Percentiles rank a stretch among this genome's conserved stretches.
Evolutionary conservation across 768 basidiomycete genomes (phyloP).

Genomic region (Boletus insuetus): DNA sequence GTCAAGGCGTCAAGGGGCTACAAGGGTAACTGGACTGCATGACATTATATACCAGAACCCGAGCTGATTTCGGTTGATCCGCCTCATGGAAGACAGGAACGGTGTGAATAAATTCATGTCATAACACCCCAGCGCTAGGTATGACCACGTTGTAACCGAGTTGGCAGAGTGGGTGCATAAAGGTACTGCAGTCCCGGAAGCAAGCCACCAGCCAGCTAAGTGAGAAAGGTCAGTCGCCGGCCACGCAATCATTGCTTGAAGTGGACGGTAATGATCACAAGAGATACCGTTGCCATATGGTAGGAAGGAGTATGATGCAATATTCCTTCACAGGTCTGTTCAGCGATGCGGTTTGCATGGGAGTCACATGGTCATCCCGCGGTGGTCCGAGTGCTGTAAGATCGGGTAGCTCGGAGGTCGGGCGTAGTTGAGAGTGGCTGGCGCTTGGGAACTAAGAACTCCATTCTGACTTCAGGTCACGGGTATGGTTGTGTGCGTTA

Average conservation of each 20-base stretch:
- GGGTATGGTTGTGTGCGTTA: background rate
- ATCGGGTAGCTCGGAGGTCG: background rate
- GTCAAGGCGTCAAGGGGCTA: background rate
- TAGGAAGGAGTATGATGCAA: background rate
- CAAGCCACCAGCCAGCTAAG: background rate
- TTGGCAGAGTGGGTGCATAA: background rate
- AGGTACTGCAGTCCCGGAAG: slow-evolving; percentile 4
- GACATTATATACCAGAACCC: slow-evolving; percentile 18
- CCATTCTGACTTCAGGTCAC: slow-evolving; percentile 1
- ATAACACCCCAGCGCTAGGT: background rate
- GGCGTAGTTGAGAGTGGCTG: too few species aligned
- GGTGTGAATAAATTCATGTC: background rate
- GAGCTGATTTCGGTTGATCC: background rate
- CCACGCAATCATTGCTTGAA: background rate
- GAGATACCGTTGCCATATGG: background rate
- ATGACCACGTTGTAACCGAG: background rate
- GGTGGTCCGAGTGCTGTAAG: background rate
- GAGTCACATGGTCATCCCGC: background rate
- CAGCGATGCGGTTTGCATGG: background rate
- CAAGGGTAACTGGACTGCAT: background rate
- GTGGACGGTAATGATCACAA: background rate
- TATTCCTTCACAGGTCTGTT: background rate
- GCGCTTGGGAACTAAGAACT: background rate
- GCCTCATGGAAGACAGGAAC: slow-evolving; percentile 7
- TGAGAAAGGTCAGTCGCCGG: background rate